Evolutionary conservation across 78 protist genomes (phyloP).

Genomic region (Dictyostelium purpureum): DNA sequence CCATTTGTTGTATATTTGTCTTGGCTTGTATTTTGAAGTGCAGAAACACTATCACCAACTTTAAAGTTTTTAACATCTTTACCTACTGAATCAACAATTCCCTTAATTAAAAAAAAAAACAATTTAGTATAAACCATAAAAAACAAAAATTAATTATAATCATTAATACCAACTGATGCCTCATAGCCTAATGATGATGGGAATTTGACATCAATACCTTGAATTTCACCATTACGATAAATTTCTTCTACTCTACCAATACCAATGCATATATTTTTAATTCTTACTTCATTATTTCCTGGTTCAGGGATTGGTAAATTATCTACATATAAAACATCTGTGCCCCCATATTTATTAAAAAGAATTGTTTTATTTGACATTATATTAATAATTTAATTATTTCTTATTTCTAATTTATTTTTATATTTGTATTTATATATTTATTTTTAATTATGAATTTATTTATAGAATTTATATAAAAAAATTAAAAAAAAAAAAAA

Average conservation of each 20-base stretch:
- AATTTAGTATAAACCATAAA: no score
- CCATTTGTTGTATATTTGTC: background rate
- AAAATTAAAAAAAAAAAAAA: no score
- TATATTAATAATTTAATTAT: no score
- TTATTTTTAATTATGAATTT: no score
- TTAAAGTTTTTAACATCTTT: background rate
- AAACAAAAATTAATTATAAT: no score
- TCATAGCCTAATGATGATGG: constrained; percentile 4
- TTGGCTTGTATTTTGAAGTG: background rate
- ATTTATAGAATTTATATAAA: no score
- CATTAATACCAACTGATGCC: no score
- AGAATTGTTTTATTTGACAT: background rate
- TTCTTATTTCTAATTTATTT: no score
- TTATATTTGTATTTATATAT: no score
- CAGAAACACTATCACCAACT: constrained; percentile 1
- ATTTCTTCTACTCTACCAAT: background rate
- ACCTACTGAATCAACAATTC: background rate
- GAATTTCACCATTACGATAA: background rate
- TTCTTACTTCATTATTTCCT: background rate
- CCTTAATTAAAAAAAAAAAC: no score
- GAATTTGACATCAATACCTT: background rate
- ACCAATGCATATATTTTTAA: background rate
- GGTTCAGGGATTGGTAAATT: background rate
- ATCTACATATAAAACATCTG: background rate
- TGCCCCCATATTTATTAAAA: background rate